phyloP scores from a whole-genome alignment of 78 protist genomes.

The Isochrysis galbana region DNA sequence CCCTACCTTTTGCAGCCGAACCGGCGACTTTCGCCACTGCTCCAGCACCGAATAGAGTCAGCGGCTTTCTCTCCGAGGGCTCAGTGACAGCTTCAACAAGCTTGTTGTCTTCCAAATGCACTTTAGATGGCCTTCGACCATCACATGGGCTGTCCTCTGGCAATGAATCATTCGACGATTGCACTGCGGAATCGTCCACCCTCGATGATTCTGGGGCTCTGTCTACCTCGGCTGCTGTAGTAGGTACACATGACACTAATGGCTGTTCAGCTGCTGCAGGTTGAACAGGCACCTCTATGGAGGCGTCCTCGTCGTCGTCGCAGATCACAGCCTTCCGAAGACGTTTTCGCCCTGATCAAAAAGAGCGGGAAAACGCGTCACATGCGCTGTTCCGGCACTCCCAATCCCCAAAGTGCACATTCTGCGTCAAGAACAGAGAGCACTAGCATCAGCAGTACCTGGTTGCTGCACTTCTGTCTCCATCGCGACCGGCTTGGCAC shows the following conservation, averaged over 20 bases:
- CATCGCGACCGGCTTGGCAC: background rate
- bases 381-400: too few species aligned
- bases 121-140: background rate
- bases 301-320: background rate
- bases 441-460: too few species aligned
- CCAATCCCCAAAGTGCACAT: too few species aligned
- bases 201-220: too few species aligned
- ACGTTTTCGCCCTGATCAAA: background rate
- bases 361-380: background rate
- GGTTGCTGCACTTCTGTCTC: background rate
- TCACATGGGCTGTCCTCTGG: background rate
- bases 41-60: background rate
- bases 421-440: too few species aligned
- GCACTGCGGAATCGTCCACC: background rate
- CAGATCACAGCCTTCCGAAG: background rate
- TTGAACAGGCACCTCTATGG: background rate
- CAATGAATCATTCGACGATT: background rate
- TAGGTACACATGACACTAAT: background rate
- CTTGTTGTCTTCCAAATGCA: background rate
- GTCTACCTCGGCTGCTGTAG: too few species aligned
- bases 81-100: background rate
- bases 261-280: background rate
- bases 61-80: background rate
- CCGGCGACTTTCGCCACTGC: background rate
- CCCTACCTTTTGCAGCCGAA: background rate